A percentile compares a stretch with the other conserved stretches of the same genome.
phyloP scores from a whole-genome alignment of 192 early-diverging fungal genomes.

The Helicostylum pulchrum region DNA sequence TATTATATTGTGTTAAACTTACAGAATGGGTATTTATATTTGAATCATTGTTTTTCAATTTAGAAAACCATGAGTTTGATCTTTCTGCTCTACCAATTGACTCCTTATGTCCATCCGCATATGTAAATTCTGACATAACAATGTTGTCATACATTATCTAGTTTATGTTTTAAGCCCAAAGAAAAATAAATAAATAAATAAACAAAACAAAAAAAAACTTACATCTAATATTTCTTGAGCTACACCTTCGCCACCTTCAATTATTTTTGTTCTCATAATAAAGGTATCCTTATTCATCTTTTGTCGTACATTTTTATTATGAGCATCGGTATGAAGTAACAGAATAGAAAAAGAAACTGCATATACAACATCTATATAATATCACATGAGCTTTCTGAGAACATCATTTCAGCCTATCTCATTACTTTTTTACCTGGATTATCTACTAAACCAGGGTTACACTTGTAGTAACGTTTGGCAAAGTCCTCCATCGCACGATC shows the following conservation, averaged over 20 bases:
- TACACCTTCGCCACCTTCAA: slow-evolving; percentile 63
- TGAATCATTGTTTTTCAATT: slow-evolving; percentile 18
- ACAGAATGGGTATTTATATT: slow-evolving; percentile 4
- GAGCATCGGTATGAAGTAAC: slow-evolving; percentile 83
- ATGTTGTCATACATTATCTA: slow-evolving; percentile 62
- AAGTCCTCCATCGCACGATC: slow-evolving; percentile 76
- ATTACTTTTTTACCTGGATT: slow-evolving; percentile 39
- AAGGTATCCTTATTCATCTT: slow-evolving; percentile 86
- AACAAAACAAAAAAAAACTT: neutral
- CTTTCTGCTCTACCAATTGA: slow-evolving; percentile 25
- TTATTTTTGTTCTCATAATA: slow-evolving; percentile 62
- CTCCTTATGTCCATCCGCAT: slow-evolving; percentile 50
- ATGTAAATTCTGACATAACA: slow-evolving; percentile 50
- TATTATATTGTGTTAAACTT: too few relatives aligned
- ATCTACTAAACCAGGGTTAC: slow-evolving; percentile 63
- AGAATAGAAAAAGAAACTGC: slow-evolving; percentile 77
- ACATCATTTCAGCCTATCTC: neutral
- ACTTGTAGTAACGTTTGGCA: slow-evolving; percentile 65
- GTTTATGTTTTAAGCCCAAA: neutral
- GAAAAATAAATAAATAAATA: neutral
- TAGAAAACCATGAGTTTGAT: slow-evolving; percentile 34
- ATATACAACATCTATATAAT: slow-evolving; percentile 61
- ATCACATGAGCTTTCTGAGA: neutral
- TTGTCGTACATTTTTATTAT: slow-evolving; percentile 73
- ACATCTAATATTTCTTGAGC: slow-evolving; percentile 73